phyloP scores from a whole-genome alignment of 176 grass and related monocot genomes.

The Oryza officinalis region DNA sequence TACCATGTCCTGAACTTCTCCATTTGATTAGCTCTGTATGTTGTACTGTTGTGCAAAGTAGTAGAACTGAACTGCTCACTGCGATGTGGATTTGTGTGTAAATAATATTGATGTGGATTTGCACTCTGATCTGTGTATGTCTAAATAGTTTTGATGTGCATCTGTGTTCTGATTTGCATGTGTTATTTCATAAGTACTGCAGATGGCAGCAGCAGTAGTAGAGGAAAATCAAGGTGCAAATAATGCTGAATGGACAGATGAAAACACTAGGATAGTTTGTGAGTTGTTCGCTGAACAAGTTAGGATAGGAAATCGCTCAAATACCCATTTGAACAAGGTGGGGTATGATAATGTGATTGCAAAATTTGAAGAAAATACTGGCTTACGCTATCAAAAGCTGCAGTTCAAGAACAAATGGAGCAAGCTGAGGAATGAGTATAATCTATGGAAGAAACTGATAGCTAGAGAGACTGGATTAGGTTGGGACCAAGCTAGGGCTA shows the following conservation, averaged over 20 bases:
- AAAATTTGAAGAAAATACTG: background rate
- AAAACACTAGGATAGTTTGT: background rate
- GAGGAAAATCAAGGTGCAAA: no score
- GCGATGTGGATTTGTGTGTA: no score
- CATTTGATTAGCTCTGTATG: no score
- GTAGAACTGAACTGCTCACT: no score
- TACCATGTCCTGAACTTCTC: no score
- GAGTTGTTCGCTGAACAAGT: background rate
- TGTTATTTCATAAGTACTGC: no score
- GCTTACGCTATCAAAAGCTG: background rate
- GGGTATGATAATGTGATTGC: background rate
- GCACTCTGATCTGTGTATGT: no score
- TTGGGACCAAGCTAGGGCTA: background rate
- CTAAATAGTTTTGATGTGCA: no score
- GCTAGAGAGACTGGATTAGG: background rate
- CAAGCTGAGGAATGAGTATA: background rate
- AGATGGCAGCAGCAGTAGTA: no score
- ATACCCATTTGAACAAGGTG: background rate
- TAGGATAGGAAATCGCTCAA: background rate
- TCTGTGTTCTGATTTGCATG: no score
- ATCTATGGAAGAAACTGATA: background rate
- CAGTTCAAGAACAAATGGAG: background rate
- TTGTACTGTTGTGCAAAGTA: no score
- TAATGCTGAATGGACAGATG: background rate
- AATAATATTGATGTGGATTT: no score